Conservation (phyloP, 495 filamentous ascomycete species). For the Choiromyces venosus region DNA sequence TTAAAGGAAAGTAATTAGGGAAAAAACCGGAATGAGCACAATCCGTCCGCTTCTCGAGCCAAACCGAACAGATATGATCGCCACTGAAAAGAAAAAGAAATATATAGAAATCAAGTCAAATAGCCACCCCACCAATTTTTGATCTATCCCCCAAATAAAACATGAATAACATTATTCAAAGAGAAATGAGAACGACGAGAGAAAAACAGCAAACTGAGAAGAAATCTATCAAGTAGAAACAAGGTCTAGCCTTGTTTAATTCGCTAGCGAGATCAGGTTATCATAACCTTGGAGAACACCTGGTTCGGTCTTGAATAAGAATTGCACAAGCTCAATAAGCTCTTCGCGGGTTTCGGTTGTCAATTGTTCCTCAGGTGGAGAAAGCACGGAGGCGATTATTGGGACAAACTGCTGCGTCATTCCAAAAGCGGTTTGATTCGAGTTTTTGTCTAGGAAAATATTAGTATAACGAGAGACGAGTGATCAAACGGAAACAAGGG, state of each 20-base stretch:
- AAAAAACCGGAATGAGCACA: slow-evolving; percentile 10
- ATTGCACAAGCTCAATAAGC: slow-evolving; percentile 65
- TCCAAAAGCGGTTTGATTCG: slow-evolving; percentile 64
- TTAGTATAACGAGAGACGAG: slow-evolving; percentile 19
- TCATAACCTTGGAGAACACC: slow-evolving; percentile 34
- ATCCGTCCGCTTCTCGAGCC: slow-evolving; percentile 3
- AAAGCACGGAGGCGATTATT: slow-evolving; percentile 73
- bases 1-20: background rate
- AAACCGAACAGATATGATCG: slow-evolving; percentile 14
- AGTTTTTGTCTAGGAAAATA: slow-evolving; percentile 57
- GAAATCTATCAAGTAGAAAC: background rate
- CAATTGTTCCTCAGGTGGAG: slow-evolving; percentile 74
- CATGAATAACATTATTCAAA: background rate
- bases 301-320: slow-evolving; percentile 53
- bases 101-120: slow-evolving; percentile 27
- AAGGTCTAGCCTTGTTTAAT: slow-evolving; percentile 1
- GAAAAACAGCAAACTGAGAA: background rate
- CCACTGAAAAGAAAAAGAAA: slow-evolving; percentile 4
- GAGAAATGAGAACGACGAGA: background rate
- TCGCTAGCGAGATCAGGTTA: slow-evolving; percentile 26
- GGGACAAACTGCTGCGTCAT: slow-evolving; percentile 73
- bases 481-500: slow-evolving; percentile 2
- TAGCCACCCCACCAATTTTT: slow-evolving; percentile 12
- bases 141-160: slow-evolving; percentile 14
- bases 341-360: slow-evolving; percentile 69